phyloP scores from a whole-genome alignment of 495 filamentous ascomycete species.

The Penicillium cosmopolitanum region DNA sequence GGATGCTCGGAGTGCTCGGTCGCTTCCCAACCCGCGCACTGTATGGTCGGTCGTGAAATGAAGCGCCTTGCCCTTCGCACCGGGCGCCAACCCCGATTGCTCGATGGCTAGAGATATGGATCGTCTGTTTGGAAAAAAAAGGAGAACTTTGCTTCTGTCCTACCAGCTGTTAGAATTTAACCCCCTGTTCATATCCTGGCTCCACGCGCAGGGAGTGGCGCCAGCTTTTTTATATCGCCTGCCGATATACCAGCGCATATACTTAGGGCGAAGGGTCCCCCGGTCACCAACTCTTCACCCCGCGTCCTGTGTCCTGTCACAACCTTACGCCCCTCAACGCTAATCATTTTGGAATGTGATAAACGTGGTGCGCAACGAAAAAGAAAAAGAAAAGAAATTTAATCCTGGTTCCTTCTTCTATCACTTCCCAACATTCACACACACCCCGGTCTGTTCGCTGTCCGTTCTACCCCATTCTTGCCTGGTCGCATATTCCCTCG shows the following conservation, averaged over 20 bases:
- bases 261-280: constrained; percentile 7
- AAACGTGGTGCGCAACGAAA: constrained; percentile 23
- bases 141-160: constrained; percentile 19
- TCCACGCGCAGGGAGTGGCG: constrained; percentile 20
- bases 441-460: constrained; percentile 13
- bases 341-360: constrained; percentile 31
- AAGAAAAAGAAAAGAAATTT: constrained; percentile 6
- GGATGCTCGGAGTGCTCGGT: constrained; percentile 10
- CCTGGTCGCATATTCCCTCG: constrained; percentile 23
- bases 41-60: constrained; percentile 38
- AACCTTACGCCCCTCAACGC: constrained; percentile 33
- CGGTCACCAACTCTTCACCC: constrained; percentile 19
- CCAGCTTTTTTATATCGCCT: constrained; percentile 25
- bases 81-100: constrained; percentile 40
- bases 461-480: constrained; percentile 15
- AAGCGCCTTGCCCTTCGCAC: constrained; percentile 30
- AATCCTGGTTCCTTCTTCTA: constrained; percentile 15
- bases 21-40: constrained; percentile 12
- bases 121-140: constrained; percentile 27
- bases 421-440: constrained; percentile 8
- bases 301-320: constrained; percentile 28
- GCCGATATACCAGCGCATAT: constrained; percentile 13
- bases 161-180: constrained; percentile 8
- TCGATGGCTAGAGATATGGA: constrained; percentile 40
- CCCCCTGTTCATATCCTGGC: constrained; percentile 18